A percentile compares a stretch with the other conserved stretches of the same genome.
Evolutionary conservation across 2,329 filamentous ascomycete species (phyloP).

Genomic region (Fusarium sambucinum): DNA sequence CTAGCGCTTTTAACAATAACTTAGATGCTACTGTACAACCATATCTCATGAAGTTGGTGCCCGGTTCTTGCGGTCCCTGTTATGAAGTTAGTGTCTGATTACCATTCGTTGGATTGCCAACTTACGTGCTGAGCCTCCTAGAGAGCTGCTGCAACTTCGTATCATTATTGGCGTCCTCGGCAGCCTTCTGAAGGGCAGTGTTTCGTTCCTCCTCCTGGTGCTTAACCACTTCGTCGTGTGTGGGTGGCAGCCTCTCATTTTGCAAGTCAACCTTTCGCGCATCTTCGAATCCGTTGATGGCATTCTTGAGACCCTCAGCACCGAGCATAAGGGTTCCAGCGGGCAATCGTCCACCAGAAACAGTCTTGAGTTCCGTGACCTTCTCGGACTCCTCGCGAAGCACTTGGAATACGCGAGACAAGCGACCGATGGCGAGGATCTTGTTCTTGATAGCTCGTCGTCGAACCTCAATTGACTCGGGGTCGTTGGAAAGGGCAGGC

Average conservation of each 20-base stretch:
- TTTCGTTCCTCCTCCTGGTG: slow-evolving; percentile 84
- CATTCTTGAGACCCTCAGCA: slow-evolving; percentile 98
- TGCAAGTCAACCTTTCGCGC: slow-evolving; percentile 96
- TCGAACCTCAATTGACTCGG: slow-evolving; percentile 93
- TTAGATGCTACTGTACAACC: slow-evolving; percentile 45
- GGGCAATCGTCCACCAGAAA: slow-evolving; percentile 89
- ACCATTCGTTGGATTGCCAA: neutral
- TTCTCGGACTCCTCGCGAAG: slow-evolving; percentile 96
- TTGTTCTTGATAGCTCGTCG: slow-evolving; percentile 99
- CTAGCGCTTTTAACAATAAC: slow-evolving; percentile 40
- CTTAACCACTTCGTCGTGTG: slow-evolving; percentile 88
- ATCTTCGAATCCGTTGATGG: slow-evolving; percentile 96
- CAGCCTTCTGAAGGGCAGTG: slow-evolving; percentile 86
- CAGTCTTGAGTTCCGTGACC: slow-evolving; percentile 97
- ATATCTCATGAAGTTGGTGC: slow-evolving; percentile 45
- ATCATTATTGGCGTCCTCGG: slow-evolving; percentile 91
- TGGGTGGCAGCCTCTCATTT: slow-evolving; percentile 94
- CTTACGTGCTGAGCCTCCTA: slow-evolving; percentile 91
- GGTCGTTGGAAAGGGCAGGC: slow-evolving; percentile 75
- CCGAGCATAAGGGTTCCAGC: slow-evolving; percentile 98
- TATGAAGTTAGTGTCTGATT: neutral
- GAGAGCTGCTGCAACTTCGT: slow-evolving; percentile 87
- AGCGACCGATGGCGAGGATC: slow-evolving; percentile 94
- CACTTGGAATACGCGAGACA: slow-evolving; percentile 98
- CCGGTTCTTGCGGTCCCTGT: slow-evolving; percentile 49